Evolutionary conservation across 2,329 filamentous ascomycete genomes (phyloP), one percentile per base, ranked within the genome.

Genomic region (Pestalotiopsis sp.): DNA sequence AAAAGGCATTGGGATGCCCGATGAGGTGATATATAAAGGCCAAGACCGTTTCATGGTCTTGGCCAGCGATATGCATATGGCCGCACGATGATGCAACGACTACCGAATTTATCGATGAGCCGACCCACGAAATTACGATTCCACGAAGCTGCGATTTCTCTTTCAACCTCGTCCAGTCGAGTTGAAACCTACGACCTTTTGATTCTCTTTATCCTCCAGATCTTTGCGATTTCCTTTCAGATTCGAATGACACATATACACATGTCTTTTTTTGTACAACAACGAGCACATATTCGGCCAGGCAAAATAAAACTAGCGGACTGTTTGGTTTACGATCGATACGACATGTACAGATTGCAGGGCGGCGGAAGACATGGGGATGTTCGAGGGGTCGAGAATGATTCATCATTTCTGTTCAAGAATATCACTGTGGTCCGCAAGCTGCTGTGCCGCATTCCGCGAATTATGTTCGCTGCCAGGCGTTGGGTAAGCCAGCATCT

Each of bases 1-100:
- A 91, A 91, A 78, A 81, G 89, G 62, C 76, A 82, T 59, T 91
- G 88, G 88, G 88, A 89, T 66, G 26, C 64, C n/a, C 64, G 64
- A 48, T 66, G 48, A 66, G 35, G 6, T 24, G 24, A 6, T n/a
- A 24, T 39, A 20, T 39, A 20, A 63, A n/a, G 60, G 20, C 60
- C 60, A 48, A 39, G 38, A 9, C 6, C 26, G 13, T 10, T n/a
- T 26, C n/a, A 48, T 52, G 20, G n/a, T 61, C 35, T 17, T 61
- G 58, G 17, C 17, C 17, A 14, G 17, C 35, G 26, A 39, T 13
- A 22, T 3, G 56, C 22, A 58, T 35, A 58, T 26, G 22, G 22
- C 14, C n/a, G 13, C 56, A 35, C 22, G 56, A 58, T 30, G 56
- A 58, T 35, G 58, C 26, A 11, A 63, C 38, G 60, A 63, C 39